phyloP scores from a whole-genome alignment of 2,329 filamentous ascomycete genomes.

The Ciborinia camelliae region DNA sequence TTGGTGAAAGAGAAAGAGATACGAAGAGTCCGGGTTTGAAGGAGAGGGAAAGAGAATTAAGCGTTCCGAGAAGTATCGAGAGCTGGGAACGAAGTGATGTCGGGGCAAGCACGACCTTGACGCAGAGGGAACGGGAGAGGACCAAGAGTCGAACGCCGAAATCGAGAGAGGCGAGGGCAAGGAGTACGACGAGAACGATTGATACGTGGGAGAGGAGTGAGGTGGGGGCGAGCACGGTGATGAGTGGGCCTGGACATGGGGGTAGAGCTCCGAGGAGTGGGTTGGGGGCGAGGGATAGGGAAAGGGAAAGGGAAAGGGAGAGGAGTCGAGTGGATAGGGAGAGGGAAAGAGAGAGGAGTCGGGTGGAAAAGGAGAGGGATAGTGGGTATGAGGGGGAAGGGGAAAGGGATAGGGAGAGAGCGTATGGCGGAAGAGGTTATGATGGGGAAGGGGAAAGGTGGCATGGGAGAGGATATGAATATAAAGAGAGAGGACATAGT shows the following conservation, averaged over 20 bases:
- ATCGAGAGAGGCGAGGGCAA: background rate
- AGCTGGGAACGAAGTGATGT: constrained; percentile 11
- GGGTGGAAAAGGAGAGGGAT: constrained; percentile 3
- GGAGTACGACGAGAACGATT: constrained; percentile 7
- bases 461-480: constrained; percentile 17
- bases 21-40: background rate
- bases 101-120: background rate
- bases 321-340: background rate
- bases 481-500: constrained; percentile 13
- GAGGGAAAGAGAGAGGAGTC: background rate
- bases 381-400: constrained; percentile 3
- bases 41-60: background rate
- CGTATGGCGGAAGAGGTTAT: background rate
- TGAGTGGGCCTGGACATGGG: background rate
- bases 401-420: constrained; percentile 3
- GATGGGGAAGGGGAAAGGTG: background rate
- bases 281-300: background rate
- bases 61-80: constrained; percentile 3
- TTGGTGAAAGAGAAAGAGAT: background rate
- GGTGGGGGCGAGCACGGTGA: constrained; percentile 1
- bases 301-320: constrained; percentile 1
- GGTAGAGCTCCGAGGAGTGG: background rate
- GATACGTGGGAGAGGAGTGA: constrained; percentile 13
- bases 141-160: background rate
- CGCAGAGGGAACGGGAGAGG: background rate